phyloP scores from a whole-genome alignment of 768 basidiomycete genomes.

The Mycena capillaripes region DNA sequence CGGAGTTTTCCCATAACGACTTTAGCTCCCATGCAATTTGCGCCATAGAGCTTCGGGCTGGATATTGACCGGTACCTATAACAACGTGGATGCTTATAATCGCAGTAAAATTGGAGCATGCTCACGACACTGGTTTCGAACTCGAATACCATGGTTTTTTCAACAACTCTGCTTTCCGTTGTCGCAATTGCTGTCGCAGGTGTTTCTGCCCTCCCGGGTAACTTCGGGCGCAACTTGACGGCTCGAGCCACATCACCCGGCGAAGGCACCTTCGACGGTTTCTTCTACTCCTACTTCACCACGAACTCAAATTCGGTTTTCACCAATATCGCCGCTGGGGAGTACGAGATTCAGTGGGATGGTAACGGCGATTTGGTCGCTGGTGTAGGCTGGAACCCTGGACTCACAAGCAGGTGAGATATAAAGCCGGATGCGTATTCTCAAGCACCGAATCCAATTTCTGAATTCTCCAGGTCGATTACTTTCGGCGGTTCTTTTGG shows the following conservation, averaged over 20 bases:
- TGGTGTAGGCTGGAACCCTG: conserved; percentile 32
- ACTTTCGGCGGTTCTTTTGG: conserved; percentile 18
- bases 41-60: too few species aligned
- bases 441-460: too few species aligned
- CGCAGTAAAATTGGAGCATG: too few species aligned
- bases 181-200: conserved; percentile 16
- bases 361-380: conserved; percentile 34
- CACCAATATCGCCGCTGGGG: conserved; percentile 33
- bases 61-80: too few species aligned
- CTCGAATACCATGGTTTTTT: conserved; percentile 28
- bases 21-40: too few species aligned
- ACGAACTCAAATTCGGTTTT: conserved; percentile 16
- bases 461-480: conserved; percentile 8
- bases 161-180: conserved; percentile 29
- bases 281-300: conserved; percentile 27
- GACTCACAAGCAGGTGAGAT: conserved; percentile 19
- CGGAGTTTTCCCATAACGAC: too few species aligned
- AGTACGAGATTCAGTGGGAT: conserved; percentile 29
- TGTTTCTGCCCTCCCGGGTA: conserved; percentile 15
- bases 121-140: too few species aligned
- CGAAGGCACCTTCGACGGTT: conserved; percentile 30
- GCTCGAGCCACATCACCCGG: too few species aligned
- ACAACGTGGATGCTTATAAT: too few species aligned
- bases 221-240: conserved; percentile 15
- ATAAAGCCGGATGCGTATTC: neutral